A percentile compares a stretch with the other conserved stretches of the same genome.
Evolutionary conservation across 768 basidiomycete species (phyloP).

Genomic region (Boletus rex-veris): DNA sequence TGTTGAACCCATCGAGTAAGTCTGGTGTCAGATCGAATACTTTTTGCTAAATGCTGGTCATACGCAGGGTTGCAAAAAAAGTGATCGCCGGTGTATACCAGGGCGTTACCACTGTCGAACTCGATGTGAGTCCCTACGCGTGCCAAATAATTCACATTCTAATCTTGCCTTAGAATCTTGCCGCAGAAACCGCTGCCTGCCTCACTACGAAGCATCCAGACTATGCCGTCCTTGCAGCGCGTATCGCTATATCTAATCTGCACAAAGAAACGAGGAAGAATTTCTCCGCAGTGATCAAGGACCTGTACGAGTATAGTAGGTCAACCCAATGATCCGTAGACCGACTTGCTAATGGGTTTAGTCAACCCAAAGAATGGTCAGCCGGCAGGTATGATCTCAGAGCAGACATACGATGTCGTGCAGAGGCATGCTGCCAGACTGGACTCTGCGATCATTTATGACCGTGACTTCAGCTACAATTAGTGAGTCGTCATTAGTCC

Average conservation of each 20-base stretch:
- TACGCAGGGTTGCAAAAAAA: slow-evolving; percentile 77
- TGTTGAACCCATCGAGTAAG: slow-evolving; percentile 84
- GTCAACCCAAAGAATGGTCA: slow-evolving; percentile 95
- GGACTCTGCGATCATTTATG: slow-evolving; percentile 95
- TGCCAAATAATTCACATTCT: background rate
- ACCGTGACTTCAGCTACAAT: slow-evolving; percentile 97
- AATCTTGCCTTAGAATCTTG: slow-evolving; percentile 66
- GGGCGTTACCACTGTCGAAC: slow-evolving; percentile 95
- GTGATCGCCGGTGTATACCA: slow-evolving; percentile 92
- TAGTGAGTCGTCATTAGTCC: slow-evolving; percentile 49
- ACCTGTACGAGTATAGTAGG: slow-evolving; percentile 85
- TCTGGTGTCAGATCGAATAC: background rate
- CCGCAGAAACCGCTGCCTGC: slow-evolving; percentile 95
- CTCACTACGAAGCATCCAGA: slow-evolving; percentile 97
- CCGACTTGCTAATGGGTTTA: slow-evolving; percentile 18
- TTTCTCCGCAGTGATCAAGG: slow-evolving; percentile 88
- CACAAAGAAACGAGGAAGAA: slow-evolving; percentile 99
- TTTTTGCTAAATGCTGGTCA: slow-evolving; percentile 2
- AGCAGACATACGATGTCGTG: slow-evolving; percentile 80
- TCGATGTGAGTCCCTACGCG: slow-evolving; percentile 64
- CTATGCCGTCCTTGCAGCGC: slow-evolving; percentile 96
- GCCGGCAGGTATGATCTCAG: slow-evolving; percentile 86
- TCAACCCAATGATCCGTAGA: background rate
- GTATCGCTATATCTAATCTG: slow-evolving; percentile 96
- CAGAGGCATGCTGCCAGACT: slow-evolving; percentile 75